phyloP scores from a whole-genome alignment of 2,329 filamentous ascomycete species.

The Graphiopsis chlorocephala region DNA sequence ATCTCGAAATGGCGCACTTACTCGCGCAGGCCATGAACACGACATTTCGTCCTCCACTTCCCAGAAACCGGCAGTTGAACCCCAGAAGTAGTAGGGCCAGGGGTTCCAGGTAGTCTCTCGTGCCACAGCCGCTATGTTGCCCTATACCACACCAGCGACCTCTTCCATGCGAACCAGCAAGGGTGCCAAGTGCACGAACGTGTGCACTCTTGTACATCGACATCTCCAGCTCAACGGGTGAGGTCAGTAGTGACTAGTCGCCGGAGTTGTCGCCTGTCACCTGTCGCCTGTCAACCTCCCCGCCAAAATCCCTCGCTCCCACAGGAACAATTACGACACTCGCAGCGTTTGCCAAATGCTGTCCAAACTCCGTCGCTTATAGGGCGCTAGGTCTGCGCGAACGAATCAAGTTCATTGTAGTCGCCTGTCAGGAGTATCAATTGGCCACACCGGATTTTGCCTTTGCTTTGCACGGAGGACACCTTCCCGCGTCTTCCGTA shows the following conservation, averaged over 20 bases:
- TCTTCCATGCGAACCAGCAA: neutral
- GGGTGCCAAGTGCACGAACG: neutral
- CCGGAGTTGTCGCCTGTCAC: neutral
- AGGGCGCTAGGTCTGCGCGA: neutral
- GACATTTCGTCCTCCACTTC: neutral
- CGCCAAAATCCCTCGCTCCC: neutral
- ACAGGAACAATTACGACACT: neutral
- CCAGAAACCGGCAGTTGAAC: neutral
- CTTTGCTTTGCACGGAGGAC: too few species aligned
- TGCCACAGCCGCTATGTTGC: neutral
- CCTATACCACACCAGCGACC: neutral
- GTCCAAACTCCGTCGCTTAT: neutral
- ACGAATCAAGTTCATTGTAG: neutral
- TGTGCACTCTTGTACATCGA: neutral
- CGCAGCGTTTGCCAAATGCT: neutral
- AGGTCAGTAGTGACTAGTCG: too few species aligned
- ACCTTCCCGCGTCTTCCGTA: neutral
- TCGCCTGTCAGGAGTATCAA: neutral
- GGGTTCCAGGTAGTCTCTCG: neutral
- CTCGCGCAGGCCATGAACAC: neutral
- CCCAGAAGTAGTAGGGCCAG: neutral
- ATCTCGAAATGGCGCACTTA: neutral
- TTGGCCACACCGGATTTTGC: neutral
- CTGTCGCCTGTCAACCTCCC: neutral
- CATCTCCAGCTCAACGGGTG: neutral